These are phyloP conservation scores for Aspergillus nomiae DNA, from an alignment of 2,329 filamentous ascomycete genomes.

Conservation along the genomic window DNA sequence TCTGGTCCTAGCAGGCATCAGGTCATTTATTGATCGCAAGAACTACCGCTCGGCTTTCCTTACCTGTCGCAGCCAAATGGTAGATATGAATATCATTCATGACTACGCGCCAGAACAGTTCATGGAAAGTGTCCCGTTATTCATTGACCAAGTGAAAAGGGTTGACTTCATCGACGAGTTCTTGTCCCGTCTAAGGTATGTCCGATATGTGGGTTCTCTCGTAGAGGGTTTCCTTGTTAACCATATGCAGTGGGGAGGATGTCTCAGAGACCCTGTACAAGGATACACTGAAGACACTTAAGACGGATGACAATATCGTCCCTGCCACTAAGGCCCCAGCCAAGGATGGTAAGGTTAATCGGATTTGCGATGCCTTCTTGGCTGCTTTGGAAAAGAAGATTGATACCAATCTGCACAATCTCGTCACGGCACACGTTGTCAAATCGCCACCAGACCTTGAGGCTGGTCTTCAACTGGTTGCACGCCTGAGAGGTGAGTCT, in stretches of 20 bases:
- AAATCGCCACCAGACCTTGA: conserved; percentile 89
- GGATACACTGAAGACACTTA: conserved; percentile 66
- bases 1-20: conserved; percentile 87
- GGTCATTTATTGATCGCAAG: conserved; percentile 74
- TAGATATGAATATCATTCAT: conserved; percentile 97
- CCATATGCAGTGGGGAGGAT: conserved; percentile 69
- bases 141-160: conserved; percentile 82
- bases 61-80: conserved; percentile 86
- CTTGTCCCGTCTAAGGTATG: conserved; percentile 77
- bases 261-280: conserved; percentile 93
- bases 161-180: conserved; percentile 86
- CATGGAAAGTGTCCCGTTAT: conserved; percentile 70
- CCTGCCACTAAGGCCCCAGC: conserved; percentile 15
- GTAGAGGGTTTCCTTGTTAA: conserved; percentile 29
- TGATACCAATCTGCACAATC: conserved; percentile 75
- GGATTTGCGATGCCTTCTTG: conserved; percentile 83
- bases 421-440: conserved; percentile 92
- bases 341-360: conserved; percentile 71
- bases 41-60: conserved; percentile 84
- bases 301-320: conserved; percentile 23
- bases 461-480: conserved; percentile 77
- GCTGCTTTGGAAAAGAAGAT: conserved; percentile 64
- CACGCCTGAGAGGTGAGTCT: conserved; percentile 60
- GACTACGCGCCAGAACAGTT: conserved; percentile 91
- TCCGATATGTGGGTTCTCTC: neutral